A percentile compares a stretch with the other conserved stretches of the same genome.
phyloP scores from a whole-genome alignment of 768 basidiomycete species.

The Russula foetens region DNA sequence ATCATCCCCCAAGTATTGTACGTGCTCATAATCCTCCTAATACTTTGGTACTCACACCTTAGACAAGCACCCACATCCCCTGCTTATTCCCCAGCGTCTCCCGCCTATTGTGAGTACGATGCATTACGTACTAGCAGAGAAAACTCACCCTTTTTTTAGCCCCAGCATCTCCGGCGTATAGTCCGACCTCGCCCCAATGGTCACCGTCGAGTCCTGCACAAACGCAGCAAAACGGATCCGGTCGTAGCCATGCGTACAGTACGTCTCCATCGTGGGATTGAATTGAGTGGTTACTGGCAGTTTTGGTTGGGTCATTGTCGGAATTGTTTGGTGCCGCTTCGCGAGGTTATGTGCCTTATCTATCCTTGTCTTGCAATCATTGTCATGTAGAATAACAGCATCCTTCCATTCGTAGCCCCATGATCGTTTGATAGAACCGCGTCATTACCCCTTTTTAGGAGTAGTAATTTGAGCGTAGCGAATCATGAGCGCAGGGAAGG shows the following conservation, averaged over 20 bases:
- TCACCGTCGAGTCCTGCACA: conserved; percentile 72
- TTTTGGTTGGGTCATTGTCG: not conserved
- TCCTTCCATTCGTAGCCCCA: not conserved
- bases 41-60: conserved; percentile 10
- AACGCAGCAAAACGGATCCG: conserved; percentile 33
- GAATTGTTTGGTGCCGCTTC: conserved; percentile 6
- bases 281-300: not conserved
- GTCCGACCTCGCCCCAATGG: conserved; percentile 79
- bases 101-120: conserved; percentile 61
- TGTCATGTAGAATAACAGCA: conserved; percentile 18
- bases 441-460: not conserved
- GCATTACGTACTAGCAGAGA: not conserved
- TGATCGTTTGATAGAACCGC: not conserved
- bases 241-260: conserved; percentile 36
- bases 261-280: conserved; percentile 48
- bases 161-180: conserved; percentile 80
- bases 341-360: conserved; percentile 14
- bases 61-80: conserved; percentile 74
- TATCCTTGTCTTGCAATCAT: conserved; percentile 16
- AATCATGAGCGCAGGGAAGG: too few relatives aligned
- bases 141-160: conserved; percentile 35
- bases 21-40: conserved; percentile 26
- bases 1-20: conserved; percentile 88
- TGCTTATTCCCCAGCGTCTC: conserved; percentile 81
- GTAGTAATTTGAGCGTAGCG: not conserved